Percentiles rank a stretch among this genome's conserved stretches.
These are phyloP conservation scores for Polytrichum commune DNA, from an alignment of 225 moss, liverwort and hornwort species.

Conservation along the genomic window DNA sequence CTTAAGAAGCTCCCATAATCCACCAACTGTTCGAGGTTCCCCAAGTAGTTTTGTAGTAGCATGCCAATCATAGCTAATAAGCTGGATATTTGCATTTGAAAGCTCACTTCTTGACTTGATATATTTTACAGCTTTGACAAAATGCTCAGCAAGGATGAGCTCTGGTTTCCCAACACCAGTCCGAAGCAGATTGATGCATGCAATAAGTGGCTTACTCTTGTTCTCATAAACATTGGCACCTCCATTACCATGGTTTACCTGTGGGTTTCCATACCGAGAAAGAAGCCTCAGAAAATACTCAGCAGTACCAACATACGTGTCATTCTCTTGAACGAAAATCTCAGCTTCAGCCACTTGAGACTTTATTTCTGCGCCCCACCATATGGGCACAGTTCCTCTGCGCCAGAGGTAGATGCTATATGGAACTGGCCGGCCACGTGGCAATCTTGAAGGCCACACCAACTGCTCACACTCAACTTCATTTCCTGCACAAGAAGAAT, in stretches of 20 bases:
- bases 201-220: slow-evolving; percentile 43
- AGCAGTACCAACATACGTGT: slow-evolving; percentile 74
- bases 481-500: slow-evolving; percentile 56
- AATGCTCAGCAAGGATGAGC: slow-evolving; percentile 65
- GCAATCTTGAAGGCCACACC: slow-evolving; percentile 80
- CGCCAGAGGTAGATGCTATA: slow-evolving; percentile 95
- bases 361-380: slow-evolving; percentile 99
- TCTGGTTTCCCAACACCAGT: slow-evolving; percentile 84
- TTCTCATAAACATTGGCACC: slow-evolving; percentile 21
- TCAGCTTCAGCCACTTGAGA: slow-evolving; percentile 94
- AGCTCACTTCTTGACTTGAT: slow-evolving; percentile 74
- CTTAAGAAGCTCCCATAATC: slow-evolving; percentile 81
- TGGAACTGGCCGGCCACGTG: slow-evolving; percentile 64
- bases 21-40: slow-evolving; percentile 78
- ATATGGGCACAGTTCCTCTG: slow-evolving; percentile 97
- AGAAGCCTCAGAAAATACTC: slow-evolving; percentile 74
- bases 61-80: slow-evolving; percentile 96
- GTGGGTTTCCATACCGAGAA: slow-evolving; percentile 52
- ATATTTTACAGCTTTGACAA: slow-evolving; percentile 56
- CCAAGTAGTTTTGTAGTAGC: slow-evolving; percentile 83
- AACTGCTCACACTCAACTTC: slow-evolving; percentile 99
- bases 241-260: slow-evolving; percentile 14
- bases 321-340: slow-evolving; percentile 81
- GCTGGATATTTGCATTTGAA: slow-evolving; percentile 60
- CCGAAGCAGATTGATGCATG: slow-evolving; percentile 85